These are phyloP conservation scores for Pseudozyma tsukubaensis DNA, from an alignment of 1,284 basidiomycete genomes.

Conservation along the genomic window DNA sequence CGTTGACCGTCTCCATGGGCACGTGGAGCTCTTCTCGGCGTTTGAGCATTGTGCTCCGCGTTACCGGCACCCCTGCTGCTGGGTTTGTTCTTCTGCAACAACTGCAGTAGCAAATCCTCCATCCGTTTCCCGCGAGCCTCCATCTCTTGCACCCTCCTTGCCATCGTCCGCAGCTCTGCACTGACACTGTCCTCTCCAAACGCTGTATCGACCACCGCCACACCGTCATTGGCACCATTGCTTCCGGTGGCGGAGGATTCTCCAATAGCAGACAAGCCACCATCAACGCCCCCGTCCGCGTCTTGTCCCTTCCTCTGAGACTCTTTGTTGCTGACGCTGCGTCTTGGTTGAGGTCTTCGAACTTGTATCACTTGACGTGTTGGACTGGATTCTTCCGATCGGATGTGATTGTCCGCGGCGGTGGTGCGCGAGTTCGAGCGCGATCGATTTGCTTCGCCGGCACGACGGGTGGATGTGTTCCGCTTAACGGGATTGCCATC, in stretches of 20 bases:
- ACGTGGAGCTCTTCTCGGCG: not conserved
- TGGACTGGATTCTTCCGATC: conserved; percentile 7
- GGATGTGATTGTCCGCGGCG: not conserved
- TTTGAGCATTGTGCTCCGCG: too few relatives aligned
- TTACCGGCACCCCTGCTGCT: too few relatives aligned
- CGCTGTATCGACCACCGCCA: not conserved
- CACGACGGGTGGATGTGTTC: conserved; percentile 7
- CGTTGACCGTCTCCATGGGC: too few relatives aligned
- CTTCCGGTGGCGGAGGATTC: not conserved
- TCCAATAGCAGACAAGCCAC: conserved; percentile 4
- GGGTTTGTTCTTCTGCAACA: conserved; percentile 35
- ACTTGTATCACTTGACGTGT: not conserved
- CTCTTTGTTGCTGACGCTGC: not conserved
- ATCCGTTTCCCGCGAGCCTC: conserved; percentile 47
- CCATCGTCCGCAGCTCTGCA: conserved; percentile 28
- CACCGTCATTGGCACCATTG: too few relatives aligned
- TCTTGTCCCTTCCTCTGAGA: not conserved
- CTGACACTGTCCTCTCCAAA: conserved; percentile 13
- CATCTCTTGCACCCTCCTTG: conserved; percentile 39
- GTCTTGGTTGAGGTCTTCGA: not conserved
- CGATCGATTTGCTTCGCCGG: conserved; percentile 10
- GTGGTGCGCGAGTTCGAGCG: conserved; percentile 2
- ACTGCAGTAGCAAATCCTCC: conserved; percentile 39
- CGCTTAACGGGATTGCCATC: conserved; percentile 4
- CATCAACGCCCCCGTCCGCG: not conserved